Conservation (phyloP, 768 basidiomycete species). For the Rhodosporidiobolus sp. region DNA sequence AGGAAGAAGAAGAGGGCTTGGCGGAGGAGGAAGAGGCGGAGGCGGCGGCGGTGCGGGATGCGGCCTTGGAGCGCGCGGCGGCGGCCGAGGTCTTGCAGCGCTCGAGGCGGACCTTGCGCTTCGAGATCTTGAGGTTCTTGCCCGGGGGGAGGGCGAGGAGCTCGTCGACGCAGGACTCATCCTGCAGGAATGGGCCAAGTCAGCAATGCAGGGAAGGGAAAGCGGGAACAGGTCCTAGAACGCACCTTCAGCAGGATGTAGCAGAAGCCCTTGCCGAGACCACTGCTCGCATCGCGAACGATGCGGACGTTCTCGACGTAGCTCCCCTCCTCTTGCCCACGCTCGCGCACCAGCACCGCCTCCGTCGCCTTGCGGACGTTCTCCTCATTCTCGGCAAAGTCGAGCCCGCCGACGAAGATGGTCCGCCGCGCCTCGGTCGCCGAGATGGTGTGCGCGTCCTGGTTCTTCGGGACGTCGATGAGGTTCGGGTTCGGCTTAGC, state of each 20-base stretch:
- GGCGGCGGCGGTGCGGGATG: constrained; percentile 31
- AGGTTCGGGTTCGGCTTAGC: constrained; percentile 48
- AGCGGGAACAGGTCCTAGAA: not conserved
- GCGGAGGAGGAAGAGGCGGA: constrained; percentile 43
- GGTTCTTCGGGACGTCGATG: constrained; percentile 37
- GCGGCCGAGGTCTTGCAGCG: constrained; percentile 72
- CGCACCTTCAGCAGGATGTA: constrained; percentile 83
- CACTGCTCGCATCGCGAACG: constrained; percentile 82
- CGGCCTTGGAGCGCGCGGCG: constrained; percentile 37
- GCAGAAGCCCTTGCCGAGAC: constrained; percentile 91
- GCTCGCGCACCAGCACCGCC: constrained; percentile 56
- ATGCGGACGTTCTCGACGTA: constrained; percentile 62
- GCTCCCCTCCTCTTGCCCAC: constrained; percentile 34
- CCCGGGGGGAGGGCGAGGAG: constrained; percentile 71
- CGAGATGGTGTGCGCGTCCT: constrained; percentile 44
- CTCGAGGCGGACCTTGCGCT: constrained; percentile 85
- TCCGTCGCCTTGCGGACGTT: constrained; percentile 86
- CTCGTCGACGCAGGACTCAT: constrained; percentile 88
- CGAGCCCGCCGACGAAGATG: constrained; percentile 87
- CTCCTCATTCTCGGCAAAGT: constrained; percentile 87
- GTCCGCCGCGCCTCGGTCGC: constrained; percentile 69
- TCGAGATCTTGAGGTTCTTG: constrained; percentile 78
- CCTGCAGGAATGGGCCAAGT: constrained; percentile 54
- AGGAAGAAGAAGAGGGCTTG: constrained; percentile 44
- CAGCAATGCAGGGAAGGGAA: not conserved